These are phyloP conservation scores for Quercus berberidifolia DNA, from an alignment of 306 rosid species.

Conservation along the genomic window DNA sequence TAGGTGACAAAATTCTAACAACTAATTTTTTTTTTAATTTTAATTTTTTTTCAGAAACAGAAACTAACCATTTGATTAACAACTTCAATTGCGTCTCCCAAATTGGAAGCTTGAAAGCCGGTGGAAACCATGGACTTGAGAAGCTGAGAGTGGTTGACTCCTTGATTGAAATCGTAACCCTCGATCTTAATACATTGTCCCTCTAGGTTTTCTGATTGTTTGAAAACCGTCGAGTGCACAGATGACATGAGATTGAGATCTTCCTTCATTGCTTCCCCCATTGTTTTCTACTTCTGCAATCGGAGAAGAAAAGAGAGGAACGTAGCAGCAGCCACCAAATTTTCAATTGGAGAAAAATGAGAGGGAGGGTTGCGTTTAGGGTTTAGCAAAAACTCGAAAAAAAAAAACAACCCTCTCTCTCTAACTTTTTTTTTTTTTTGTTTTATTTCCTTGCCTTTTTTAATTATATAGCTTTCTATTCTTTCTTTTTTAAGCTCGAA, in stretches of 20 bases:
- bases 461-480: too few species aligned
- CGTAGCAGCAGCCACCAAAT: too few species aligned
- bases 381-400: too few species aligned
- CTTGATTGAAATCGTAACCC: slow-evolving; percentile 84
- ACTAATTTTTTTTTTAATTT: too few species aligned
- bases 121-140: slow-evolving; percentile 59
- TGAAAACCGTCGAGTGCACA: slow-evolving; percentile 61
- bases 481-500: too few species aligned
- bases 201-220: slow-evolving; percentile 57
- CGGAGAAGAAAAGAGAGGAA: too few species aligned
- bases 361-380: too few species aligned
- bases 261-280: slow-evolving; percentile 42
- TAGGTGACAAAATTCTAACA: too few species aligned
- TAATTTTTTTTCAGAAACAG: neutral
- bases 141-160: slow-evolving; percentile 60
- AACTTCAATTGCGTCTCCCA: slow-evolving; percentile 70
- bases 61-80: slow-evolving; percentile 72
- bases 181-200: slow-evolving; percentile 54
- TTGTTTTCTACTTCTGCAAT: neutral
- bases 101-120: slow-evolving; percentile 89
- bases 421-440: too few species aligned
- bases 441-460: too few species aligned
- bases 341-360: too few species aligned
- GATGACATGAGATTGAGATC: slow-evolving; percentile 6
- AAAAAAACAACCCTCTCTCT: too few species aligned